A percentile compares a stretch with the other conserved stretches of the same genome.
Conservation (phyloP, 2,329 filamentous ascomycete genomes). For the Pseudogymnoascus verrucosus region DNA sequence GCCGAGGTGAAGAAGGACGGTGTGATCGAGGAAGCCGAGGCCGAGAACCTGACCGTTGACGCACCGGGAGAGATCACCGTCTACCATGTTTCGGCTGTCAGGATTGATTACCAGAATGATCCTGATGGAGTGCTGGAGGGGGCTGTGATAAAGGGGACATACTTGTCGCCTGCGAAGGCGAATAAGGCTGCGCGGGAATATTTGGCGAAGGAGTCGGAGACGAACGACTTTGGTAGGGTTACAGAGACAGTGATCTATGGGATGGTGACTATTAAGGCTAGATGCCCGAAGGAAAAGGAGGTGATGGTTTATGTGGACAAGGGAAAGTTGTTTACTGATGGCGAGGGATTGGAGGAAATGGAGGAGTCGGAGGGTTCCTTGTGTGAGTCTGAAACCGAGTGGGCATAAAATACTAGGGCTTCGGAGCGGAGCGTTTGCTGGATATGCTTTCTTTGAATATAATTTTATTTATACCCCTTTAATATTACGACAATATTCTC, state of each 20-base stretch:
- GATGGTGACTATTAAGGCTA: background rate
- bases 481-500: background rate
- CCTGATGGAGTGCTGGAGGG: background rate
- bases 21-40: background rate
- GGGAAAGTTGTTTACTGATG: background rate
- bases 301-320: slow-evolving; percentile 6
- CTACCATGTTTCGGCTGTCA: background rate
- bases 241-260: background rate
- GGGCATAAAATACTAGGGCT: background rate
- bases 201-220: background rate
- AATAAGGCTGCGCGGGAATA: background rate
- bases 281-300: background rate
- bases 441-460: background rate
- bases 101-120: background rate
- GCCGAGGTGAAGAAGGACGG: background rate
- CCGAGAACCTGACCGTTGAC: background rate
- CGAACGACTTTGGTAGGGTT: background rate
- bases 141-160: background rate
- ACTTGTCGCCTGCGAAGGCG: background rate
- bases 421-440: background rate
- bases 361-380: slow-evolving; percentile 35
- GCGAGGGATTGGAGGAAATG: slow-evolving; percentile 22
- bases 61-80: background rate
- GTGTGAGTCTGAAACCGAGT: background rate
- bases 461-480: background rate